phyloP scores from a whole-genome alignment of 2,329 filamentous ascomycete genomes.

The Zymoseptoria tritici region DNA sequence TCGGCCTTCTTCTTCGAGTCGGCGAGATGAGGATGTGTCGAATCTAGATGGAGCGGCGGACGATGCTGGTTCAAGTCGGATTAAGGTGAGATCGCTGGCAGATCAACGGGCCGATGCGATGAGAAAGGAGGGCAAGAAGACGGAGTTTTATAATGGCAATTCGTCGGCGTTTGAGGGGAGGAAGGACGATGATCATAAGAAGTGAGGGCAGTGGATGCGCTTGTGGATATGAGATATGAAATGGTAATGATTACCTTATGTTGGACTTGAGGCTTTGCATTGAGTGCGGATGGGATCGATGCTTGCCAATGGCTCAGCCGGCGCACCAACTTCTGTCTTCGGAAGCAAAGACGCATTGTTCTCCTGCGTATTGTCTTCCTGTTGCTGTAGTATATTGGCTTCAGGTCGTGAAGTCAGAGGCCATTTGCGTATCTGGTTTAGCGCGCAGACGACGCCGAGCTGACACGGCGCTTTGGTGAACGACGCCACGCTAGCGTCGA shows the following conservation, averaged over 20 bases:
- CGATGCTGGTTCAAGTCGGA: conserved; percentile 18
- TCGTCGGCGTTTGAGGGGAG: conserved; percentile 54
- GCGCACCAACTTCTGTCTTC: no score
- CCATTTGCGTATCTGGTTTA: no score
- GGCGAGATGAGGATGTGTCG: not conserved
- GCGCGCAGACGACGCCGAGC: no score
- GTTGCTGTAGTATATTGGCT: no score
- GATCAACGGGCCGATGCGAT: conserved; percentile 35
- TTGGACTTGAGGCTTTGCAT: not conserved
- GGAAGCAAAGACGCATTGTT: no score
- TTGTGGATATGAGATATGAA: not conserved
- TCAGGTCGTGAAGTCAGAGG: no score
- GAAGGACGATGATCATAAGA: conserved; percentile 47
- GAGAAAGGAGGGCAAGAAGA: conserved; percentile 40
- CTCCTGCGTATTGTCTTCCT: no score
- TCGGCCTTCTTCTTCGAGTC: not conserved
- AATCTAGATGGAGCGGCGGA: conserved; percentile 14
- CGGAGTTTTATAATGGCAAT: conserved; percentile 85
- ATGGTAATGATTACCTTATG: not conserved
- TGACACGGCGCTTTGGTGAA: no score
- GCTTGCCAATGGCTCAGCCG: no score
- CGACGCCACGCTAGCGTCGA: no score
- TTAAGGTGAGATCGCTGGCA: conserved; percentile 40
- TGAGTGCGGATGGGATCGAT: no score
- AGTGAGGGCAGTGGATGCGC: not conserved